Conservation (phyloP, 2,329 filamentous ascomycete genomes). For the Epichloe coenophiala region DNA sequence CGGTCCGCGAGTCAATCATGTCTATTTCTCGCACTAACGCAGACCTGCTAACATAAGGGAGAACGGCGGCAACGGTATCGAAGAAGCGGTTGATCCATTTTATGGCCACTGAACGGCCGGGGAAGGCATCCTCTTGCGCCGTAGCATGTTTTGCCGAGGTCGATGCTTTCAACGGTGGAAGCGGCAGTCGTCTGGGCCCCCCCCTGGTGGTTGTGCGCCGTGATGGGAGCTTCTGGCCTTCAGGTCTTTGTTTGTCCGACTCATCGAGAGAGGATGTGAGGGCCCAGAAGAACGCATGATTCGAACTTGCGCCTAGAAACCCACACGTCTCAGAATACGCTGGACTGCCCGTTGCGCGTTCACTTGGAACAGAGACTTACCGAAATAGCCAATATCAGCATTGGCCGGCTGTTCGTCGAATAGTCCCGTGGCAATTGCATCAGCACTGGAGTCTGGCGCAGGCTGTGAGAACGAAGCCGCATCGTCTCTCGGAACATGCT, state of each 20-base stretch:
- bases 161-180: neutral
- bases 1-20: slow-evolving; percentile 5
- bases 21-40: slow-evolving; percentile 11
- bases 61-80: slow-evolving; percentile 15
- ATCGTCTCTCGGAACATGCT: neutral
- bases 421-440: slow-evolving; percentile 15
- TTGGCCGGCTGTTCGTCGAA: slow-evolving; percentile 14
- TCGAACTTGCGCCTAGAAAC: slow-evolving; percentile 15
- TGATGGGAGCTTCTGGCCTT: slow-evolving; percentile 5
- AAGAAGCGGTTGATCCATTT: slow-evolving; percentile 14
- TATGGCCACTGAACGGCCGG: slow-evolving; percentile 7
- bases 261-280: slow-evolving; percentile 15
- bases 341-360: neutral
- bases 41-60: slow-evolving; percentile 14
- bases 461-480: slow-evolving; percentile 1
- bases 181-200: neutral
- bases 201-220: neutral
- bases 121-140: slow-evolving; percentile 7
- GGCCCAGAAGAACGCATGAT: slow-evolving; percentile 17
- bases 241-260: slow-evolving; percentile 8
- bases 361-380: slow-evolving; percentile 5
- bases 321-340: neutral
- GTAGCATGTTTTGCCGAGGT: neutral
- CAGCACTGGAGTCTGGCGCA: slow-evolving; percentile 12
- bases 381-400: slow-evolving; percentile 16